These are phyloP conservation scores for Backusella mclennaniae DNA, from an alignment of 192 early-diverging fungal species.

Conservation along the genomic window DNA sequence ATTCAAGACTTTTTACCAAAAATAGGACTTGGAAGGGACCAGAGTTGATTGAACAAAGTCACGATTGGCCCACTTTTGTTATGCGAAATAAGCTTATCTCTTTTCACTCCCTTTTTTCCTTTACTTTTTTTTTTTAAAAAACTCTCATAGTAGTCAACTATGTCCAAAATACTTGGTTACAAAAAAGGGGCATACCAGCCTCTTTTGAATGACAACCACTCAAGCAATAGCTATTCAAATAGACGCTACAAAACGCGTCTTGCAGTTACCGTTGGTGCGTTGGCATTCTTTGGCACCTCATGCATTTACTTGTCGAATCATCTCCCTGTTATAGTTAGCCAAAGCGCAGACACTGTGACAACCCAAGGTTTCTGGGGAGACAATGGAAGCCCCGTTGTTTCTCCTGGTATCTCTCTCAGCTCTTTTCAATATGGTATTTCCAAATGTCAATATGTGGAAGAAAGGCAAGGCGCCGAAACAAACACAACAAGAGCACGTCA, in stretches of 20 bases:
- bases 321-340: neutral
- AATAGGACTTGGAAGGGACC: neutral
- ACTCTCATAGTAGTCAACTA: neutral
- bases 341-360: neutral
- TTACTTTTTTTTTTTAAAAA: neutral
- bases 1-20: constrained; percentile 2
- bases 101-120: neutral
- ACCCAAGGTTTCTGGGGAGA: neutral
- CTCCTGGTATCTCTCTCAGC: constrained; percentile 21
- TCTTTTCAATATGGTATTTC: constrained; percentile 19
- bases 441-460: constrained; percentile 12
- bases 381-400: constrained; percentile 5
- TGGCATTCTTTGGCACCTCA: constrained; percentile 9
- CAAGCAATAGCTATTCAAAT: neutral
- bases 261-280: neutral
- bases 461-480: constrained; percentile 2
- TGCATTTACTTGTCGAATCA: constrained; percentile 5
- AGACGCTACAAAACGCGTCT: neutral
- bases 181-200: neutral
- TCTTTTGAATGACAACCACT: neutral
- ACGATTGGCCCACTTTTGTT: neutral
- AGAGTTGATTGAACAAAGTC: neutral
- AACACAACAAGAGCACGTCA: constrained; percentile 21
- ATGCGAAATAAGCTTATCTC: neutral
- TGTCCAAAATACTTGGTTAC: neutral